Conservation (phyloP, 2,329 filamentous ascomycete genomes). For the Penicillium oxalicum region DNA sequence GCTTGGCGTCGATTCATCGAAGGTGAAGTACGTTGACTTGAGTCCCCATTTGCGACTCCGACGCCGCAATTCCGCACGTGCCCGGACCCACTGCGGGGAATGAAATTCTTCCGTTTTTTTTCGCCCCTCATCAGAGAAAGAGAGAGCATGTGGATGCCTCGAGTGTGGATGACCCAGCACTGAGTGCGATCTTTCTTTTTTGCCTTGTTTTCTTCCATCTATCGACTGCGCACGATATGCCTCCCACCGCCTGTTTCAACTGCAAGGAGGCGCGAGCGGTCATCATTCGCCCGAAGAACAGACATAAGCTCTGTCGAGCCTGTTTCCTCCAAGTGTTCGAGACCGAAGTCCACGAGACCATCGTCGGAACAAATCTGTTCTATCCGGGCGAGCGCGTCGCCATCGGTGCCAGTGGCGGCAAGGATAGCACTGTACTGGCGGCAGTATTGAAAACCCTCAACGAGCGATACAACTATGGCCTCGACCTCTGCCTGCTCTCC, state of each 20-base stretch:
- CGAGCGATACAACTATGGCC: constrained; percentile 76
- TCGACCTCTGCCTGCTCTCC: constrained; percentile 79
- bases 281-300: constrained; percentile 90
- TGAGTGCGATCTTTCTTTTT: too few species aligned
- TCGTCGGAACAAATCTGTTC: constrained; percentile 76
- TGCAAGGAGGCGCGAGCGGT: constrained; percentile 75
- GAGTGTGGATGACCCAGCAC: too few species aligned
- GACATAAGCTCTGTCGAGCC: constrained; percentile 81
- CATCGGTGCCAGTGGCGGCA: constrained; percentile 93
- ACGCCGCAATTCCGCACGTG: too few species aligned
- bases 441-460: constrained; percentile 93
- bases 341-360: constrained; percentile 88
- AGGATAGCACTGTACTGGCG: constrained; percentile 93
- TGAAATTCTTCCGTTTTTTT: neutral
- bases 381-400: constrained; percentile 76
- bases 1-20: too few species aligned
- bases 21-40: too few species aligned
- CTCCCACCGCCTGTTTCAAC: constrained; percentile 66
- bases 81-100: too few species aligned
- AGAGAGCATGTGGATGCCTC: too few species aligned
- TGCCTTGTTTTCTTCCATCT: too few species aligned
- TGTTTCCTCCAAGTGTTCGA: constrained; percentile 90
- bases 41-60: too few species aligned
- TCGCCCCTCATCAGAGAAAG: neutral
- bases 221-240: constrained; percentile 49